Conservation (phyloP, 1,139 yeast species). For the Taphrina betulina region DNA sequence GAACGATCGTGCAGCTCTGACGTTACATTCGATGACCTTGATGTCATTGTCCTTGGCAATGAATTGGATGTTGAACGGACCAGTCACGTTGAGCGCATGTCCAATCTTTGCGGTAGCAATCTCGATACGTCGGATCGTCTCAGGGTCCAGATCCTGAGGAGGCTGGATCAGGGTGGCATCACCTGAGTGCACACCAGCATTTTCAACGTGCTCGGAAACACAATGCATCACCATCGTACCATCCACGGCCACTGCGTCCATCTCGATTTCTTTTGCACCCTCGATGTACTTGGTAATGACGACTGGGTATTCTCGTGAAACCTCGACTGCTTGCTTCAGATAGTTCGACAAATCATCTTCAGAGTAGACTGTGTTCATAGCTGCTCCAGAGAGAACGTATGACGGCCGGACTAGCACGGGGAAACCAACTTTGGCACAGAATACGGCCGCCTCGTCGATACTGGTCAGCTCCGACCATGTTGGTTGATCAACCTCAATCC, state of each 20-base stretch:
- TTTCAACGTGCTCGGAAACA: conserved; percentile 97
- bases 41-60: conserved; percentile 88
- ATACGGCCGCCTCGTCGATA: conserved; percentile 85
- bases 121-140: conserved; percentile 85
- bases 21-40: conserved; percentile 97
- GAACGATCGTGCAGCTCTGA: conserved; percentile 97
- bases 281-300: conserved; percentile 96
- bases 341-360: conserved; percentile 84
- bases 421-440: conserved; percentile 86
- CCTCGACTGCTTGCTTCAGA: conserved; percentile 91
- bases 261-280: conserved; percentile 96
- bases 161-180: conserved; percentile 98
- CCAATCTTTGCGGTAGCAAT: conserved; percentile 97
- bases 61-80: conserved; percentile 97
- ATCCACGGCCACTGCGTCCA: conserved; percentile 97
- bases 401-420: conserved; percentile 98
- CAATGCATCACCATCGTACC: conserved; percentile 96
- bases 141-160: conserved; percentile 91
- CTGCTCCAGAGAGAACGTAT: conserved; percentile 96
- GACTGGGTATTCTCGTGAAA: conserved; percentile 96
- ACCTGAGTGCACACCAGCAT: conserved; percentile 99
- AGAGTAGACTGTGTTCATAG: conserved; percentile 95
- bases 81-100: conserved; percentile 91
- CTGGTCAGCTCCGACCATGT: conserved; percentile 99
- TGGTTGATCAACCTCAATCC: conserved; percentile 97